Evolutionary conservation across 495 filamentous ascomycete genomes (phyloP).

Genomic region (Apodospora peruviana): DNA sequence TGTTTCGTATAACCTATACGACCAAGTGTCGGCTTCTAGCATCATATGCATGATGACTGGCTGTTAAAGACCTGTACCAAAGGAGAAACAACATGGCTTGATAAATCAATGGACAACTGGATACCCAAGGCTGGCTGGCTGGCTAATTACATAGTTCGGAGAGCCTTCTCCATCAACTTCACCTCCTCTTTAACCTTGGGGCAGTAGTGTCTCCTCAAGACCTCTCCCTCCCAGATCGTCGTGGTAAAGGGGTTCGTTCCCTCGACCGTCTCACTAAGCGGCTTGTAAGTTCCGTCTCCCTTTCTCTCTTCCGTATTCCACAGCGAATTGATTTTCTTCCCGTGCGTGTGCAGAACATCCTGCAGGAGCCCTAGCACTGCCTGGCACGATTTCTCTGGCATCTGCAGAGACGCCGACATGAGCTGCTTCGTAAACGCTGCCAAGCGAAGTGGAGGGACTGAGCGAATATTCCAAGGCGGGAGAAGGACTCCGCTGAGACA

Average conservation of each 20-base stretch:
- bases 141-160: no score
- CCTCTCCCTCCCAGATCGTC: conserved; percentile 89
- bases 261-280: conserved; percentile 59
- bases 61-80: no score
- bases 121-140: no score
- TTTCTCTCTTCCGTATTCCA: conserved; percentile 70
- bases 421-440: conserved; percentile 92
- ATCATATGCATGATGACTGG: no score
- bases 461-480: conserved; percentile 55
- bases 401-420: conserved; percentile 70
- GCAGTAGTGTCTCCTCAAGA: conserved; percentile 78
- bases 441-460: conserved; percentile 68
- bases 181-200: conserved; percentile 78
- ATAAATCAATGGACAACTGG: no score
- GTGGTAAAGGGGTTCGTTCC: conserved; percentile 82
- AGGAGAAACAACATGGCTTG: no score
- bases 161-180: conserved; percentile 65
- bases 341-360: conserved; percentile 60
- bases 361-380: conserved; percentile 69
- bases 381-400: conserved; percentile 80
- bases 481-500: conserved; percentile 73
- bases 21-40: no score
- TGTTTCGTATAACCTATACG: no score
- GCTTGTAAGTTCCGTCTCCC: conserved; percentile 58
- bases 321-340: conserved; percentile 32